These are phyloP conservation scores for Agaricus sinodeliciosus DNA, from an alignment of 768 basidiomycete genomes.

Conservation along the genomic window DNA sequence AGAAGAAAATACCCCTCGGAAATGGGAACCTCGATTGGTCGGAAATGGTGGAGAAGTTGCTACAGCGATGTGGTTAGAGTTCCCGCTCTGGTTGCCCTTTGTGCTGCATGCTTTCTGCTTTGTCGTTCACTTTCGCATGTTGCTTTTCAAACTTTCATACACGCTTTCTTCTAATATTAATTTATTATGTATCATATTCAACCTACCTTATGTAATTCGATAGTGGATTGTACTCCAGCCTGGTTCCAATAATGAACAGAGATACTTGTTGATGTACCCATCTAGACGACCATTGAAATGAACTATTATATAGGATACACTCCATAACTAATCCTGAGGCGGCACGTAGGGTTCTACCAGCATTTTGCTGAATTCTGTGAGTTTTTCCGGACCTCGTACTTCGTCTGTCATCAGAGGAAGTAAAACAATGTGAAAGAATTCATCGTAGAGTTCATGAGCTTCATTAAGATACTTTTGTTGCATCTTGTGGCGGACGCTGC, in stretches of 20 bases:
- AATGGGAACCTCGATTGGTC: constrained; percentile 38
- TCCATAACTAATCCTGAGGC: constrained; percentile 28
- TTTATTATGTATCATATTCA: constrained; percentile 3
- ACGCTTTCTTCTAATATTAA: background rate
- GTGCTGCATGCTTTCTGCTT: background rate
- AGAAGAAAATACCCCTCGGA: constrained; percentile 26
- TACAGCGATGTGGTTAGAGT: constrained; percentile 9
- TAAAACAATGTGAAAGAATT: constrained; percentile 96
- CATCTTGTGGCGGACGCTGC: constrained; percentile 91
- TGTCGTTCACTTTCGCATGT: background rate
- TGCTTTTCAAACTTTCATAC: background rate
- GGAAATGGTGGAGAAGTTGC: constrained; percentile 28
- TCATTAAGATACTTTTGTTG: constrained; percentile 97
- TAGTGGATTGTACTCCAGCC: background rate
- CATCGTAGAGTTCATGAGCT: constrained; percentile 95
- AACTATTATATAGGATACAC: background rate
- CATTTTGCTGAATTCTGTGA: constrained; percentile 91
- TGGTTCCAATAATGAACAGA: background rate
- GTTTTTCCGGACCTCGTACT: constrained; percentile 90
- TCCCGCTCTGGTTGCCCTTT: background rate
- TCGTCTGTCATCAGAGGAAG: constrained; percentile 95
- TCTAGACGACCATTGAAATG: constrained; percentile 2
- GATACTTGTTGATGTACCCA: background rate
- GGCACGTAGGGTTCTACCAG: constrained; percentile 76
- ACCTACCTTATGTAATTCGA: background rate